Evolutionary conservation across 257 asterid species (phyloP).

Genomic region (Euphrasia confusa): DNA sequence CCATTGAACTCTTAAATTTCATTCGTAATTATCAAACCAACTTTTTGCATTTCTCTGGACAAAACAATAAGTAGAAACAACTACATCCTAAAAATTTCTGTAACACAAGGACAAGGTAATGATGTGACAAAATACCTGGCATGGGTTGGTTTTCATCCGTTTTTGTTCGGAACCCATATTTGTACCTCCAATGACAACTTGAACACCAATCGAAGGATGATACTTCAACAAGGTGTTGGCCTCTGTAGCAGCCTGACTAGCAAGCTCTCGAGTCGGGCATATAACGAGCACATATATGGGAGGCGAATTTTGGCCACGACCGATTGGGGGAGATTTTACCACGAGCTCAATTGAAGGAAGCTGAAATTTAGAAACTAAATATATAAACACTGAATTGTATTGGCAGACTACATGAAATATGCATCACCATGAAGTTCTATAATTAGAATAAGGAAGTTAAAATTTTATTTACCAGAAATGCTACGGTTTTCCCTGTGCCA

Average conservation of each 20-base stretch:
- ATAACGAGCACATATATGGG: slow-evolving; percentile 79
- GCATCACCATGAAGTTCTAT: too few relatives aligned
- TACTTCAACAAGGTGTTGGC: slow-evolving; percentile 81
- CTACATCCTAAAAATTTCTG: too few relatives aligned
- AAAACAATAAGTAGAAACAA: too few relatives aligned
- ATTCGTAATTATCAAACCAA: neutral
- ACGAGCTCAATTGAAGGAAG: slow-evolving; percentile 90
- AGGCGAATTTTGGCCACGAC: slow-evolving; percentile 57
- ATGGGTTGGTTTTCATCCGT: slow-evolving; percentile 89
- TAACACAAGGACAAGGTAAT: too few relatives aligned
- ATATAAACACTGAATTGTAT: slow-evolving; percentile 16
- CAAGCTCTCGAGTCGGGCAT: slow-evolving; percentile 97
- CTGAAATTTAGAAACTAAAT: slow-evolving; percentile 44
- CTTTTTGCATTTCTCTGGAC: too few relatives aligned
- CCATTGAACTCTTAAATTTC: neutral
- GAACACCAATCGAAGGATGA: slow-evolving; percentile 89
- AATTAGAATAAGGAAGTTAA: slow-evolving; percentile 14
- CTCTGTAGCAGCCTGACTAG: slow-evolving; percentile 92
- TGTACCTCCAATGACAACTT: slow-evolving; percentile 97
- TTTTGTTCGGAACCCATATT: slow-evolving; percentile 80
- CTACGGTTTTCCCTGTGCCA: slow-evolving; percentile 98
- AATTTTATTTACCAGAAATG: slow-evolving; percentile 67
- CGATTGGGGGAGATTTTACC: slow-evolving; percentile 47
- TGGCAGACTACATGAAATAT: too few relatives aligned
- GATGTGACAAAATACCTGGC: slow-evolving; percentile 49